Evolutionary conservation across 768 basidiomycete species (phyloP), one percentile per base, ranked within the genome.

Genomic region (Chalciporus sphaerocephalus): DNA sequence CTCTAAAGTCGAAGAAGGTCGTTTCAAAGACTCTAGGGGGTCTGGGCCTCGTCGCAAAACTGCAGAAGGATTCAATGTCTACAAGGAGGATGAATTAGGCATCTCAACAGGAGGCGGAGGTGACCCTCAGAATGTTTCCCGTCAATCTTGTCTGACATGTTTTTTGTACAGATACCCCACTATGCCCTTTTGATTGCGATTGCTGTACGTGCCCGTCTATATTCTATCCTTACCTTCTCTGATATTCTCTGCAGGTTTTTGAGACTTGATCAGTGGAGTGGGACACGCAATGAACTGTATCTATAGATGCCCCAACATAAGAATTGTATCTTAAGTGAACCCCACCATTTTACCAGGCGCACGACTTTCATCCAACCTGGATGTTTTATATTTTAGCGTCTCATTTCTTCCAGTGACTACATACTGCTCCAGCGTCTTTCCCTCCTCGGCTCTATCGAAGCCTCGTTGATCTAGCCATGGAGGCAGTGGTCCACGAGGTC

Each of bases 111-210:
- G 77, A 46, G 83, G 83, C 36, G 90, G 91, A 60, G 88, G 90
- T 88, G 65, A 68, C 79, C 55, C 23, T 42, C 38, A 27, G 57
- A 34, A 40, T 38, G 33, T 25, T 32, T 21, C 23, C 15, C 35
- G 13, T 23, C 41, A 50, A 47, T 51, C 43, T 47, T 22, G 53
- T 47, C 62, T 36, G 40, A 51, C 25, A 42, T 62, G 58, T 48
- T 57, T 52, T 50, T 36, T 27, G 22, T 48, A 24, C 66, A 92
- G 90, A 87, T 62, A 91, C 90, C 0, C 78, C 86, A 3, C 64
- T 87, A 32, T 92, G 90, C 69, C 91, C 91, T 6, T 92, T 92
- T 59, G 91, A 92, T 62, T 92, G 91, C 64, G 74, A 87, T 28
- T 92, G 91, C 56, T 92, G 91, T 90, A 57, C 67, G 87, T 72